A percentile compares a stretch with the other conserved stretches of the same genome.
phyloP scores from a whole-genome alignment of 75 land plant genomes.

The Adiantum capillusveneris region DNA sequence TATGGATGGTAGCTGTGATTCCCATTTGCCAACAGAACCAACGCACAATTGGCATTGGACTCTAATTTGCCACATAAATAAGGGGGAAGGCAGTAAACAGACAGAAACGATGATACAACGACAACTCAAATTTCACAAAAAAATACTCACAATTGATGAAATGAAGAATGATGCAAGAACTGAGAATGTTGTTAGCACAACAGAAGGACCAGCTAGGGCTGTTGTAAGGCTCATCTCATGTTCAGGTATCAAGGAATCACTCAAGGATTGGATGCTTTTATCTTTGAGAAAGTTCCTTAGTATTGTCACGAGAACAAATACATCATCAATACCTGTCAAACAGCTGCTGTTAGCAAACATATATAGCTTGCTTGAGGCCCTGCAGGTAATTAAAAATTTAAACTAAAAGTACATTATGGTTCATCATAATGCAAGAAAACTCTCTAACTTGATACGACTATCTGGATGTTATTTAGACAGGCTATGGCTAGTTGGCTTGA shows the following conservation, averaged over 20 bases:
- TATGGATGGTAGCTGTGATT: slow-evolving; percentile 36
- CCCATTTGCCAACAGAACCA: slow-evolving; percentile 61
- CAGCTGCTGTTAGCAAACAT: too few relatives aligned
- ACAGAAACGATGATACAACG: too few relatives aligned
- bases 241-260: slow-evolving; percentile 10
- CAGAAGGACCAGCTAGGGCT: slow-evolving; percentile 43
- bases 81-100: too few relatives aligned
- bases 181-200: slow-evolving; percentile 44
- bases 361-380: too few relatives aligned
- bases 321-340: slow-evolving; percentile 36
- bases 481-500: too few relatives aligned
- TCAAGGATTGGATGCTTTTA: not conserved
- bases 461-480: too few relatives aligned
- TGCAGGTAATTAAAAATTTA: too few relatives aligned
- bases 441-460: too few relatives aligned
- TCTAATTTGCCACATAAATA: slow-evolving; percentile 8
- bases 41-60: slow-evolving; percentile 34
- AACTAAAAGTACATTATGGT: too few relatives aligned
- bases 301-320: slow-evolving; percentile 36
- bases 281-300: slow-evolving; percentile 27
- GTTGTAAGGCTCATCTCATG: slow-evolving; percentile 31
- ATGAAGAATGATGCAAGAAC: slow-evolving; percentile 43
- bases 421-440: too few relatives aligned
- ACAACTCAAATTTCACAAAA: not conserved
- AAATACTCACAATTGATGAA: slow-evolving; percentile 28